A percentile compares a stretch with the other conserved stretches of the same genome.
Conservation (phyloP, 805 yeast species). For the Yarrowia divulgata region DNA sequence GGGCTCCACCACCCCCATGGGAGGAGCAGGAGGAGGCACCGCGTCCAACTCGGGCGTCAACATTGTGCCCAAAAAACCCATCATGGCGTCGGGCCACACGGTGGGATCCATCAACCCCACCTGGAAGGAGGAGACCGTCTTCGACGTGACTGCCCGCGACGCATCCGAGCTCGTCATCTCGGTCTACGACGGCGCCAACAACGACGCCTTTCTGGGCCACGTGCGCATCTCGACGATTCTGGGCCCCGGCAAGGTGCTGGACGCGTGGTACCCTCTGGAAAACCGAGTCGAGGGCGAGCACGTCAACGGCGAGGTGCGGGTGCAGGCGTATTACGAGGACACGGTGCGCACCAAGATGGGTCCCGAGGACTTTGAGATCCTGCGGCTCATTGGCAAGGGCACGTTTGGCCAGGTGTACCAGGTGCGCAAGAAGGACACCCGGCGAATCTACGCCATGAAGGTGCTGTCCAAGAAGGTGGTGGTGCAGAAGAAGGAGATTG, state of each 20-base stretch:
- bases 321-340: conserved; percentile 74
- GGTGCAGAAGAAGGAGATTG: conserved; percentile 95
- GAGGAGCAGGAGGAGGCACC: too few relatives aligned
- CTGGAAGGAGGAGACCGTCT: conserved; percentile 92
- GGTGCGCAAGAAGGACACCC: conserved; percentile 88
- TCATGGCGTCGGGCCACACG: conserved; percentile 33
- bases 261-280: conserved; percentile 76
- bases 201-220: conserved; percentile 88
- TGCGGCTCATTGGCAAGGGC: conserved; percentile 91
- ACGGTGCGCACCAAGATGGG: conserved; percentile 56
- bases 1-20: neutral
- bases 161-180: conserved; percentile 85
- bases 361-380: conserved; percentile 92
- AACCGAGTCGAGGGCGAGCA: conserved; percentile 78
- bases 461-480: conserved; percentile 92
- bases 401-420: conserved; percentile 98
- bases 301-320: conserved; percentile 78
- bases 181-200: conserved; percentile 84
- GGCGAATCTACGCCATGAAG: conserved; percentile 96
- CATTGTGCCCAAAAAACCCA: conserved; percentile 33
- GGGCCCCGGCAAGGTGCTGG: conserved; percentile 50
- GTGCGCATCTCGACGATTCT: conserved; percentile 71
- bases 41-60: conserved; percentile 8
- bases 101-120: conserved; percentile 63
- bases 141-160: conserved; percentile 82